These are phyloP conservation scores for Trypanosoma congolense DNA, from an alignment of 208 protist genomes.

Conservation along the genomic window DNA sequence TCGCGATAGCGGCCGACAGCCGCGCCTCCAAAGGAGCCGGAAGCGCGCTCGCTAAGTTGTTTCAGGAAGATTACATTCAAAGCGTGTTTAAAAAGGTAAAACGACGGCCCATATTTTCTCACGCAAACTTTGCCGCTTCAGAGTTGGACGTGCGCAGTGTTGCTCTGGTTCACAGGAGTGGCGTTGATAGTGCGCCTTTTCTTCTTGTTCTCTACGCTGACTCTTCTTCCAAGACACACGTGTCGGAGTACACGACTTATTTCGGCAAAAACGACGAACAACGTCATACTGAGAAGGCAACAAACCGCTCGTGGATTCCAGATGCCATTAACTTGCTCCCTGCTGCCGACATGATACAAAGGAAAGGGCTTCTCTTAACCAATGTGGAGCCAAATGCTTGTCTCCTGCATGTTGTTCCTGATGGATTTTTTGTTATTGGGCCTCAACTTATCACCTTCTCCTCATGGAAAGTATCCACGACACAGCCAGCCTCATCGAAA, in stretches of 20 bases:
- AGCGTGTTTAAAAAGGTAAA: slow-evolving; percentile 18
- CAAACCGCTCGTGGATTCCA: slow-evolving; percentile 14
- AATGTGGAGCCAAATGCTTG: slow-evolving; percentile 62
- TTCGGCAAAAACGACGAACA: slow-evolving; percentile 15
- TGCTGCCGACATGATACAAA: slow-evolving; percentile 10
- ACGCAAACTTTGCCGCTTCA: slow-evolving; percentile 46
- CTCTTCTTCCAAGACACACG: slow-evolving; percentile 47
- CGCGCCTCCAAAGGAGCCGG: slow-evolving; percentile 5
- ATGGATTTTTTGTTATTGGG: slow-evolving; percentile 63
- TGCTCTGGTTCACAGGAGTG: slow-evolving; percentile 25
- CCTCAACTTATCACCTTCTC: slow-evolving; percentile 55
- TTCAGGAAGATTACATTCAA: slow-evolving; percentile 17
- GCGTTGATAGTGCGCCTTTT: slow-evolving; percentile 13
- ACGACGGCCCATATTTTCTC: slow-evolving; percentile 10
- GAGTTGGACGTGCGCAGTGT: slow-evolving; percentile 75
- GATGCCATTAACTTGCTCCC: slow-evolving; percentile 14
- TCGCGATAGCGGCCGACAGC: slow-evolving; percentile 32
- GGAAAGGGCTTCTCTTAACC: slow-evolving; percentile 18
- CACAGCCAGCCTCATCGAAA: slow-evolving; percentile 8
- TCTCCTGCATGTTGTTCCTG: slow-evolving; percentile 30
- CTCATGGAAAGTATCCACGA: slow-evolving; percentile 1
- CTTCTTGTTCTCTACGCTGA: slow-evolving; percentile 72
- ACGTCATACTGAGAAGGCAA: background rate
- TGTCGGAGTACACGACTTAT: slow-evolving; percentile 56
- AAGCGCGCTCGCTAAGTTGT: slow-evolving; percentile 9